Evolutionary conservation across 139 green algal genomes (phyloP).

Genomic region (Astrephomene gubernaculifera): DNA sequence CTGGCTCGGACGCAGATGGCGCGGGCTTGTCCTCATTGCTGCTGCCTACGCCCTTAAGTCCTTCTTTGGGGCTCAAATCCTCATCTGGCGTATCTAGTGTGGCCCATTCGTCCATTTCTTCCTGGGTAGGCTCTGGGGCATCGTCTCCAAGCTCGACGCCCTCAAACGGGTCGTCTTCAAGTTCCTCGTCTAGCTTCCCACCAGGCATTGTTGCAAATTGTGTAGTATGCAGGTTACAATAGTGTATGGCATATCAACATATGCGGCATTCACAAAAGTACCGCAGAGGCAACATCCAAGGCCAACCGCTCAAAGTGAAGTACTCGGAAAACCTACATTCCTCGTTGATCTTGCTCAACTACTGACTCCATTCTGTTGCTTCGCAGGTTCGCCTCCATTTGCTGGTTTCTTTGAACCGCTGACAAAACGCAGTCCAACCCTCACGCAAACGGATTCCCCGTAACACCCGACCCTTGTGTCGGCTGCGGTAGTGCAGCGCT

Average conservation of each 20-base stretch:
- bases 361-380: too few species aligned
- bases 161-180: conserved; percentile 25
- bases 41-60: background rate
- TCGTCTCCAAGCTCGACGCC: conserved; percentile 11
- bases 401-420: too few species aligned
- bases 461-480: too few species aligned
- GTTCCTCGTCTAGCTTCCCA: conserved; percentile 18
- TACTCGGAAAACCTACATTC: too few species aligned
- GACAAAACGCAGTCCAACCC: too few species aligned
- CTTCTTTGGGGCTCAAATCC: background rate
- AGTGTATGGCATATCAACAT: background rate
- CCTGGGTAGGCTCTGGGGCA: conserved; percentile 8
- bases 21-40: background rate
- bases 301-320: background rate
- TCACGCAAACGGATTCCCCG: conserved; percentile 16
- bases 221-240: background rate
- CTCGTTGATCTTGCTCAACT: too few species aligned
- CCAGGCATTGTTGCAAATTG: conserved; percentile 14
- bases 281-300: background rate
- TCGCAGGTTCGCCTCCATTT: too few species aligned
- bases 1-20: background rate
- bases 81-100: conserved; percentile 23
- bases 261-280: background rate
- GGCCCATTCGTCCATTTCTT: conserved; percentile 40
- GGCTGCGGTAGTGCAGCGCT: background rate